A percentile compares a stretch with the other conserved stretches of the same genome.
Evolutionary conservation across 2,329 filamentous ascomycete species (phyloP).

Genomic region (Colletotrichum navitas): DNA sequence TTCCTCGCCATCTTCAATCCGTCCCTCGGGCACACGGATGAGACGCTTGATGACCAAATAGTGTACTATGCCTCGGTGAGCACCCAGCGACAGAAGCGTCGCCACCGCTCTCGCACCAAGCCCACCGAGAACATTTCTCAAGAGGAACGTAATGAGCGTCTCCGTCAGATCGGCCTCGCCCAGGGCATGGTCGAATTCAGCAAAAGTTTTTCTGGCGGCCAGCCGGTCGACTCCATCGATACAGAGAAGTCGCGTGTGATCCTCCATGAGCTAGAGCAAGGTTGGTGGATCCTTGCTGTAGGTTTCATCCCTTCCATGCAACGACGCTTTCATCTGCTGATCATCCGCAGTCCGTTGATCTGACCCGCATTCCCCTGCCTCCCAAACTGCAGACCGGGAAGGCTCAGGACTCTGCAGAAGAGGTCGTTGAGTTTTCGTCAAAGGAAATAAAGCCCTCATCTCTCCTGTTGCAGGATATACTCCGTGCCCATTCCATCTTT

Average conservation of each 20-base stretch:
- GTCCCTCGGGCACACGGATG: slow-evolving; percentile 72
- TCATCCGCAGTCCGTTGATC: slow-evolving; percentile 75
- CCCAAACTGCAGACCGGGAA: slow-evolving; percentile 60
- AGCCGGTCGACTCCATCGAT: slow-evolving; percentile 85
- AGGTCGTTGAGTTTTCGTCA: slow-evolving; percentile 82
- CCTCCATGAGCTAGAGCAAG: slow-evolving; percentile 86
- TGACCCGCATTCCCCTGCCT: slow-evolving; percentile 79
- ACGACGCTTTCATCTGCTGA: slow-evolving; percentile 8
- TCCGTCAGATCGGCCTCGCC: slow-evolving; percentile 93
- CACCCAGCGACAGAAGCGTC: slow-evolving; percentile 55
- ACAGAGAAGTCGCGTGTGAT: slow-evolving; percentile 90
- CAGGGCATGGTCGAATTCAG: slow-evolving; percentile 97
- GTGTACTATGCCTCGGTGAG: slow-evolving; percentile 87
- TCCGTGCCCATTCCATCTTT: slow-evolving; percentile 86
- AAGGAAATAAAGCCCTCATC: slow-evolving; percentile 88
- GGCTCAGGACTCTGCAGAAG: slow-evolving; percentile 55
- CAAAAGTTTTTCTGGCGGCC: slow-evolving; percentile 84
- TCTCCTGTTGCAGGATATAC: slow-evolving; percentile 82
- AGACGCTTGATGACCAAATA: slow-evolving; percentile 81
- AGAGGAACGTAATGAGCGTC: slow-evolving; percentile 84
- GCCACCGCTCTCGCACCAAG: slow-evolving; percentile 57
- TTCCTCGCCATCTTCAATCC: slow-evolving; percentile 98
- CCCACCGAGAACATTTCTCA: slow-evolving; percentile 61
- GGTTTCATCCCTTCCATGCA: slow-evolving; percentile 50
- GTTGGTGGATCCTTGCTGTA: slow-evolving; percentile 97